Percentiles rank a stretch among this genome's conserved stretches.
phyloP scores from a whole-genome alignment of 2,329 filamentous ascomycete genomes.

The Simplicillium sp. region DNA sequence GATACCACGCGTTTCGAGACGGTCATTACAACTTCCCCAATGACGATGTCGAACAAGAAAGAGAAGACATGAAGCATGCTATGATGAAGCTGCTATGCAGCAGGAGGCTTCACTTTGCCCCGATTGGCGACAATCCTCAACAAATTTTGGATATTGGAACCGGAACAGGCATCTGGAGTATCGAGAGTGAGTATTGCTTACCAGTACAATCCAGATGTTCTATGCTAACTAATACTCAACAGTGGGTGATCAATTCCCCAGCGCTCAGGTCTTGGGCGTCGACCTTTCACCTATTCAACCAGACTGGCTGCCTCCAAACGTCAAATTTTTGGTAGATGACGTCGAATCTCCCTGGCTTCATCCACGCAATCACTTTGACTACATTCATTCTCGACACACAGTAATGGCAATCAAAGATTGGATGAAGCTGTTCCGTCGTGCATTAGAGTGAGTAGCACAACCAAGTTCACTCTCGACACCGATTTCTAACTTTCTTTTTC shows the following conservation, averaged over 20 bases:
- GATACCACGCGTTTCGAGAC: conserved; percentile 47
- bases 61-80: conserved; percentile 47
- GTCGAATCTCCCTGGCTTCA: conserved; percentile 47
- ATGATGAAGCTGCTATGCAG: conserved; percentile 40
- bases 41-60: conserved; percentile 49
- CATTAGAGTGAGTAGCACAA: conserved; percentile 30
- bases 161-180: conserved; percentile 50
- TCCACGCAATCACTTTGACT: conserved; percentile 45
- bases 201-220: neutral
- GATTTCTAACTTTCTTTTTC: neutral
- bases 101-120: conserved; percentile 40
- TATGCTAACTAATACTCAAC: conserved; percentile 6
- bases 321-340: conserved; percentile 48
- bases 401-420: conserved; percentile 48
- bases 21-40: conserved; percentile 50
- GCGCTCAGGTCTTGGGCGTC: conserved; percentile 32
- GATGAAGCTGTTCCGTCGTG: conserved; percentile 35
- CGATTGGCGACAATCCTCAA: conserved; percentile 35
- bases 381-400: conserved; percentile 49
- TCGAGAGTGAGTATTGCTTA: conserved; percentile 35
- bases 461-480: neutral
- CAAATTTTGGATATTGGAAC: conserved; percentile 49
- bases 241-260: conserved; percentile 38
- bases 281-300: conserved; percentile 41
- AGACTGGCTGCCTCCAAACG: conserved; percentile 43